Evolutionary conservation across 2,329 filamentous ascomycete species (phyloP).

Genomic region (Pestalotiopsis fici): DNA sequence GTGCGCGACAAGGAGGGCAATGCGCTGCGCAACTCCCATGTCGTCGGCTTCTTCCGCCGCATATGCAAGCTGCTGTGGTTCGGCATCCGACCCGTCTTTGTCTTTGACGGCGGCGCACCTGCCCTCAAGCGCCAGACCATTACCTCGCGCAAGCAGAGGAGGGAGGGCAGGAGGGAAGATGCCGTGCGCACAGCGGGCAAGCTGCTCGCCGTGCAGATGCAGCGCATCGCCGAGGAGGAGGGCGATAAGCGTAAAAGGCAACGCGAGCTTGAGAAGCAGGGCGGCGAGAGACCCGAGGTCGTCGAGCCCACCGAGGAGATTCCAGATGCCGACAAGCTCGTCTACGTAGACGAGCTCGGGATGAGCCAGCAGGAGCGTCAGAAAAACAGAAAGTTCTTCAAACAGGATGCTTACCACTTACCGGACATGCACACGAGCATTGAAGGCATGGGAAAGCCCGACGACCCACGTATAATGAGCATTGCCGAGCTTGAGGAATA

Average conservation of each 20-base stretch:
- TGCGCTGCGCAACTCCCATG: constrained; percentile 90
- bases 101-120: constrained; percentile 95
- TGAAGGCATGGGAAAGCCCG: constrained; percentile 81
- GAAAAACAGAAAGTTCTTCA: constrained; percentile 77
- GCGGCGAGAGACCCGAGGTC: constrained; percentile 25
- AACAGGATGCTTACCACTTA: constrained; percentile 93
- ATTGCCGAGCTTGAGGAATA: constrained; percentile 93
- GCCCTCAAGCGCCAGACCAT: constrained; percentile 90
- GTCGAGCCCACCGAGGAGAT: constrained; percentile 66
- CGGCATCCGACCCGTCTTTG: constrained; percentile 94
- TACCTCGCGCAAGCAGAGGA: constrained; percentile 70
- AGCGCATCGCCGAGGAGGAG: constrained; percentile 85
- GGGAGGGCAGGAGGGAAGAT: constrained; percentile 92
- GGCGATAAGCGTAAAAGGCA: constrained; percentile 61
- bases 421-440: constrained; percentile 82
- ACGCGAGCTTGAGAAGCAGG: constrained; percentile 44
- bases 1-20: constrained; percentile 98
- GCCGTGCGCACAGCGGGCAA: constrained; percentile 89
- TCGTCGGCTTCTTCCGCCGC: constrained; percentile 96
- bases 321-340: constrained; percentile 67
- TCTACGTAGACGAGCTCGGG: constrained; percentile 89
- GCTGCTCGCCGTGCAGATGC: constrained; percentile 91
- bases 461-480: constrained; percentile 96
- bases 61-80: constrained; percentile 98
- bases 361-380: constrained; percentile 77